Evolutionary conservation across 2,329 filamentous ascomycete genomes (phyloP).

Genomic region (Epichloe baconii): DNA sequence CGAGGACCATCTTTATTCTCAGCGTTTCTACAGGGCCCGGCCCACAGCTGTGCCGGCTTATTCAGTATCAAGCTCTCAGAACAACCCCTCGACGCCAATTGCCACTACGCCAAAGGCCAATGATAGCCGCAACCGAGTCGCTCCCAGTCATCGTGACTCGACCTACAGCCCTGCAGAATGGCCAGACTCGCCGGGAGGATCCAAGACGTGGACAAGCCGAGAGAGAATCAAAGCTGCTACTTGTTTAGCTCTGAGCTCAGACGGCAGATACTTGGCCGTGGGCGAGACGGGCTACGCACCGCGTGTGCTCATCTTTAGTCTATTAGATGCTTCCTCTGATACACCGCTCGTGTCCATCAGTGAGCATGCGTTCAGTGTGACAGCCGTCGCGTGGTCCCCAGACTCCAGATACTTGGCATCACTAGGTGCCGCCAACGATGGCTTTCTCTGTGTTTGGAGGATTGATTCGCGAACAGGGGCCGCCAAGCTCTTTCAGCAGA

Average conservation of each 20-base stretch:
- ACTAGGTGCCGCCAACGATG: slow-evolving; percentile 79
- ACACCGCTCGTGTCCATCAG: slow-evolving; percentile 71
- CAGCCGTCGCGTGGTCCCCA: slow-evolving; percentile 76
- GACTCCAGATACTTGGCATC: slow-evolving; percentile 81
- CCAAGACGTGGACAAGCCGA: slow-evolving; percentile 72
- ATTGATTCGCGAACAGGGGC: slow-evolving; percentile 72
- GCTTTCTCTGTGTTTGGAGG: slow-evolving; percentile 84
- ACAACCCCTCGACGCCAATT: slow-evolving; percentile 35
- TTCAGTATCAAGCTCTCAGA: slow-evolving; percentile 39
- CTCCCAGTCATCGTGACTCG: slow-evolving; percentile 34
- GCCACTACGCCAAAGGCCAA: slow-evolving; percentile 45
- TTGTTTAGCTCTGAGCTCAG: slow-evolving; percentile 75
- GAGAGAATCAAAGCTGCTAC: slow-evolving; percentile 92
- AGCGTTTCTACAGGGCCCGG: slow-evolving; percentile 83
- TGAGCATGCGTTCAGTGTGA: slow-evolving; percentile 84
- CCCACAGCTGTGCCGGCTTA: slow-evolving; percentile 60
- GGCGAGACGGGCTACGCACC: slow-evolving; percentile 94
- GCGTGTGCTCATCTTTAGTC: slow-evolving; percentile 77
- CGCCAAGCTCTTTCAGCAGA: slow-evolving; percentile 67
- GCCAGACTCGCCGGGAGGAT: slow-evolving; percentile 45
- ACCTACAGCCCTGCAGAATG: slow-evolving; percentile 34
- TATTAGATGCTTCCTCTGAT: slow-evolving; percentile 68
- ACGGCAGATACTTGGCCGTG: slow-evolving; percentile 78
- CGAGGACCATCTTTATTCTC: slow-evolving; percentile 51
- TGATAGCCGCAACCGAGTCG: slow-evolving; percentile 46